phyloP scores from a whole-genome alignment of 1,284 basidiomycete genomes.

The Phlebopus sp. region DNA sequence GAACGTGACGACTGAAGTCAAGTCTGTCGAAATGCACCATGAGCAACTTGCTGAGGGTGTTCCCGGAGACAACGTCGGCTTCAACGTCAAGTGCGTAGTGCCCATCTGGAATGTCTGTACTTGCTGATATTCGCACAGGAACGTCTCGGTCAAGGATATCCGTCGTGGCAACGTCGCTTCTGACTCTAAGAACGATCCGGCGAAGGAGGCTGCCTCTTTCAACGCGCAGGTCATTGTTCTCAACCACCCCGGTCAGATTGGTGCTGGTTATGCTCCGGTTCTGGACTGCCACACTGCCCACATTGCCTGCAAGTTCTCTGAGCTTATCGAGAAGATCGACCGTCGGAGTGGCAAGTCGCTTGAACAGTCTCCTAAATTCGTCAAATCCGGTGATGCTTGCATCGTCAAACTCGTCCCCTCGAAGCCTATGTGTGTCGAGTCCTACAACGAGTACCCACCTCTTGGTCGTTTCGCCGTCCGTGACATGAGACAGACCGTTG shows the following conservation, averaged over 20 bases:
- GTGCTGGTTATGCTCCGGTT: constrained; percentile 96
- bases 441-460: constrained; percentile 97
- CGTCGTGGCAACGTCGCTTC: constrained; percentile 99
- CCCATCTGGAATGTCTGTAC: background rate
- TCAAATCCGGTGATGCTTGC: constrained; percentile 95
- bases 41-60: constrained; percentile 94
- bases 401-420: constrained; percentile 97
- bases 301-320: constrained; percentile 99
- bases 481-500: constrained; percentile 98
- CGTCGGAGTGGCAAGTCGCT: constrained; percentile 94
- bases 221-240: constrained; percentile 99
- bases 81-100: constrained; percentile 84
- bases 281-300: constrained; percentile 99
- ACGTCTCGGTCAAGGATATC: constrained; percentile 99
- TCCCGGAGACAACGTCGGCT: constrained; percentile 99
- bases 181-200: constrained; percentile 99
- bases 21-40: constrained; percentile 99
- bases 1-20: constrained; percentile 99
- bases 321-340: constrained; percentile 99
- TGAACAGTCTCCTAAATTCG: constrained; percentile 90
- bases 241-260: constrained; percentile 99
- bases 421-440: constrained; percentile 99
- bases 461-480: constrained; percentile 98
- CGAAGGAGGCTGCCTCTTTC: constrained; percentile 99
- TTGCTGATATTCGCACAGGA: constrained; percentile 53